Evolutionary conservation across 2,329 filamentous ascomycete species (phyloP).

Genomic region (Akanthomyces muscarius): DNA sequence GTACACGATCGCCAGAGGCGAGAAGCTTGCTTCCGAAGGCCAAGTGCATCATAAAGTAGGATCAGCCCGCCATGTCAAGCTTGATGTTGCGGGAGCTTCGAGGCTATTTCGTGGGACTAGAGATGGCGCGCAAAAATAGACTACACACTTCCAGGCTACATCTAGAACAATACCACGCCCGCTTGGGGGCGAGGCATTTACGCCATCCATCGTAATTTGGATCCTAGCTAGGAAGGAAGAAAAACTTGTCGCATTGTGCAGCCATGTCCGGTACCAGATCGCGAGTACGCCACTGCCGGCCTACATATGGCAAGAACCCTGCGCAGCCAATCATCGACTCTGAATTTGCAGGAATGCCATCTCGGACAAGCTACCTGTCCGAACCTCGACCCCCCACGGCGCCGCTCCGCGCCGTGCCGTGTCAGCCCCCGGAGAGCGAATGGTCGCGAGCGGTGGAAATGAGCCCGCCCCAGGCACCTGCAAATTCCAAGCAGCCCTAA

Average conservation of each 20-base stretch:
- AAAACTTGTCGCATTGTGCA: not conserved
- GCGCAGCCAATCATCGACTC: not conserved
- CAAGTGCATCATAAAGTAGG: no score
- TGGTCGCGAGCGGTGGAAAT: not conserved
- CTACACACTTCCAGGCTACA: no score
- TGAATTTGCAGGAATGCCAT: not conserved
- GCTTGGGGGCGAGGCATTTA: no score
- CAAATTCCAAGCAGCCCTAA: not conserved
- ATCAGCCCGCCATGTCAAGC: no score
- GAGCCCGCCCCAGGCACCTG: not conserved
- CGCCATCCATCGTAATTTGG: no score
- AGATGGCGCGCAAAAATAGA: no score
- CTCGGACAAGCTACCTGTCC: conserved; percentile 4
- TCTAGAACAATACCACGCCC: no score
- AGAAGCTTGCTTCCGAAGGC: no score
- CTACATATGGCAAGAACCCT: not conserved
- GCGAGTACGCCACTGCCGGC: not conserved
- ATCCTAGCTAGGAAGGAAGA: not conserved
- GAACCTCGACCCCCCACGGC: not conserved
- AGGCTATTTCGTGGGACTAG: no score
- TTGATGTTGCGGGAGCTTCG: no score
- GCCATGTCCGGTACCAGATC: not conserved
- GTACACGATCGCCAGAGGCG: no score
- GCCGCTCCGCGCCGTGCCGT: not conserved
- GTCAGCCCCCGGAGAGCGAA: not conserved